Evolutionary conservation across 768 basidiomycete species (phyloP), one percentile per base, ranked within the genome.

Genomic region (Hericium coralloides): DNA sequence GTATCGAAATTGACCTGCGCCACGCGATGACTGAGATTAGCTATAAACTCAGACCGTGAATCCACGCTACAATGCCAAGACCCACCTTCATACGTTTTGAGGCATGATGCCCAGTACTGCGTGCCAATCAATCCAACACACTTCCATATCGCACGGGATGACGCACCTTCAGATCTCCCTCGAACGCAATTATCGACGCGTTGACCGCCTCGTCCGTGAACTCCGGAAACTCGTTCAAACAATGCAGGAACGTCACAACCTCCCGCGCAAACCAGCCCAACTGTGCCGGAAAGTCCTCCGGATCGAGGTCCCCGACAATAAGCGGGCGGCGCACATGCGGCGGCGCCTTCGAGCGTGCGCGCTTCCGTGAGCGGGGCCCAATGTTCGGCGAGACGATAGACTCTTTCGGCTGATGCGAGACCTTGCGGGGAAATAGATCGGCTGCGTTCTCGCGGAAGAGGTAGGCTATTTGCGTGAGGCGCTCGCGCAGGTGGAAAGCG

Each of bases 151-250:
- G 38, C 53, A 17, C 2, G 26, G 12, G 48, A 51, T 60, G 25
- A 25, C 73, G 49, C 60, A 84, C 85, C 73, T 80, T 82, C 38
- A 89, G 72, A 67, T 90, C 86, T 0, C 81, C 80, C 66, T 87
- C 82, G 52, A 89, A 85, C 12, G 81, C 78, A 55, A 78, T 62
- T 55, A 89, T 84, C 3, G 84, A 84, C 1, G 80, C 73, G 64
- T 88, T 87, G 43, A 81, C 81, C 5, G 80, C 81, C 61, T 90
- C 86, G 53, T 89, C 85, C 25, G 78, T 82, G 62, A 87, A 87
- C 65, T 89, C 88, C 0, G 87, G 87, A 60, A 90, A 89, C 64
- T 89, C 87, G 56, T 89, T 87, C 59, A 90, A 68, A 61, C 83
- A 84, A 49, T 82, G 75, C 57, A 87, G 68, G 63, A 90, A 90